Base-by-base conservation (phyloP, 371 early-diverging fungal species). In the Apophysomyces variabilis region DNA sequence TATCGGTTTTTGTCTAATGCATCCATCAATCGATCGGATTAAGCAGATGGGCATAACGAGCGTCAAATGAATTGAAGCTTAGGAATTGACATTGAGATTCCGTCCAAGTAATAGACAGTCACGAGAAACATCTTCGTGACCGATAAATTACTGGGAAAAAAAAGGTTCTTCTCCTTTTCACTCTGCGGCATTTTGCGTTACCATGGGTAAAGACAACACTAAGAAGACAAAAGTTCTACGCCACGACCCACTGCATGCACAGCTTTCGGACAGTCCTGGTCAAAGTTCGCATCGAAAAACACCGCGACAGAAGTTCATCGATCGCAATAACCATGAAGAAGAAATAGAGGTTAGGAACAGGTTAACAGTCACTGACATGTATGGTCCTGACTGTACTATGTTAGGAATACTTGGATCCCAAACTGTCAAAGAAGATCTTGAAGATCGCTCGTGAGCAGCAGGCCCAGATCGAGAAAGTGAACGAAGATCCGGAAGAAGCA, bases 391-490 rank as follows among this genome's bases (percentile, higher is more conserved):
- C 36, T 37, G 56, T 50, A 14, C 11, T 16, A 44, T 13, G 26
- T 35, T 66, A 90, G 86, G 88, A 88, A 66, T 90, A 91, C 66
- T 85, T 97, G 38, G 98, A 97, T 69, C 84, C 93, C 57, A 96
- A 95, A 73, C 85, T 94, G 38, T 96, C 97, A 7, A 85, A 86
- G 69, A 93, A 92, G 73, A 95, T 98, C 80, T 74, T 98, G 66
- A 76, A 89, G 71, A 87, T 95, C 61, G 96, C 94, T 35, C 83
- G 88, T 75, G 90, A 92, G 71, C 98, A 98, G 82, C 98, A 97
- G 82, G 90, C 92, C 39, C 96, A 98, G 79, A 74, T 95, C 12
- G 89, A 86, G 64, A 76, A 67, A 66, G 76, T 60, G 16, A 57
- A 56, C 12, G 66, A 70, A 16, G 73, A 65, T 37, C 72, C 70